Conservation (phyloP, 495 filamentous ascomycete species). For the Tuber magnatum region DNA sequence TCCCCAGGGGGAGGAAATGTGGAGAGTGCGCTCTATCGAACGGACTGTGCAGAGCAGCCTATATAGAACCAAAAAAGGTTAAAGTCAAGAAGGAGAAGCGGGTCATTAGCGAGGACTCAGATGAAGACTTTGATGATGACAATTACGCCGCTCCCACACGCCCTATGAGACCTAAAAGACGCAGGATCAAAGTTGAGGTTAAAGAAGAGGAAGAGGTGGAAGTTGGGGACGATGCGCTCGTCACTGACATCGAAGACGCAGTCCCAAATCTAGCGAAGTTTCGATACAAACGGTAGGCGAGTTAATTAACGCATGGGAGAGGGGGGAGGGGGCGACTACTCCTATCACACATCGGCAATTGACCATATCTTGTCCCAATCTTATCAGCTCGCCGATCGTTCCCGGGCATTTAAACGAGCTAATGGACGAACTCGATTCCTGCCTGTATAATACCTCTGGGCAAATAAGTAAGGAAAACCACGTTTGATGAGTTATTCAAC, state of each 20-base stretch:
- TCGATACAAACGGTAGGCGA: constrained; percentile 6
- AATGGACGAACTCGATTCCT: neutral
- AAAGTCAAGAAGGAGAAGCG: constrained; percentile 51
- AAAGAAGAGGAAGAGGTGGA: constrained; percentile 36
- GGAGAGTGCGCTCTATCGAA: constrained; percentile 73
- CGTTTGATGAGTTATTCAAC: neutral
- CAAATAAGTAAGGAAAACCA: neutral
- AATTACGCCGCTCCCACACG: constrained; percentile 13
- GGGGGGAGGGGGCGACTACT: neutral
- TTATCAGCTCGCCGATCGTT: neutral
- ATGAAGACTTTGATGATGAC: constrained; percentile 7
- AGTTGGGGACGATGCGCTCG: constrained; percentile 34
- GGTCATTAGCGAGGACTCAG: constrained; percentile 43
- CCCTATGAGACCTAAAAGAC: constrained; percentile 15
- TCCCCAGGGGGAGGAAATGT: constrained; percentile 71
- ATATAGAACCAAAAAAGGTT: constrained; percentile 44
- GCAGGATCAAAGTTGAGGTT: constrained; percentile 22
- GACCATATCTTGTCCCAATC: neutral
- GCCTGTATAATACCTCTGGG: neutral
- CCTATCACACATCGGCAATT: neutral
- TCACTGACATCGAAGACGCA: constrained; percentile 39
- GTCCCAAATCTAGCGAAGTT: constrained; percentile 14
- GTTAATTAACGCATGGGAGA: neutral
- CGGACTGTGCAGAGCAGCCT: constrained; percentile 69
- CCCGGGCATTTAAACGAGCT: neutral